A percentile compares a stretch with the other conserved stretches of the same genome.
Evolutionary conservation across 192 early-diverging fungal genomes (phyloP).

Genomic region (Coemansia sp.): DNA sequence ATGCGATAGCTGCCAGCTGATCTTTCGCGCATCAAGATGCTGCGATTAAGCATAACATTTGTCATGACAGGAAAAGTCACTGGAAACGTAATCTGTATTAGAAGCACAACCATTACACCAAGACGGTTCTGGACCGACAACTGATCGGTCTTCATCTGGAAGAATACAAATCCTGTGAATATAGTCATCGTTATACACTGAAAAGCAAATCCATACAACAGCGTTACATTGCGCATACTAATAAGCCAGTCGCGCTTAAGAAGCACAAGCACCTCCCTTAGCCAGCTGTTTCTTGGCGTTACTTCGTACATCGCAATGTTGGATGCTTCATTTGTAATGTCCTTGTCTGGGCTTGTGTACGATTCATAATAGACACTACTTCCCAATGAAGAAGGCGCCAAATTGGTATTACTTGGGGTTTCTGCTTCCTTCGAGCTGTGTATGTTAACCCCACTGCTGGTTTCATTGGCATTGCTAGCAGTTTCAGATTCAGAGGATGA

Average conservation of each 20-base stretch:
- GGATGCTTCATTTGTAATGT: conserved; percentile 32
- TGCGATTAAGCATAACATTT: conserved; percentile 37
- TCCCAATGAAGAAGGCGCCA: conserved; percentile 7
- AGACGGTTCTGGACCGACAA: conserved; percentile 52
- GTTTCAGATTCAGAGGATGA: not conserved
- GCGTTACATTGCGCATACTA: conserved; percentile 17
- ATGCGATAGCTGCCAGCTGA: no score
- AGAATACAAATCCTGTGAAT: conserved; percentile 50
- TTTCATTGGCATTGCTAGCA: no score
- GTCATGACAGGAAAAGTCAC: conserved; percentile 56
- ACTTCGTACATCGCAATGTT: conserved; percentile 22
- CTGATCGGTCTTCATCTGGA: conserved; percentile 13
- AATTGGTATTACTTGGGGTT: not conserved
- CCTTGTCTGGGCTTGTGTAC: not conserved
- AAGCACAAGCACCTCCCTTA: conserved; percentile 1
- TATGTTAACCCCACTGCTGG: no score
- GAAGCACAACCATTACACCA: conserved; percentile 37
- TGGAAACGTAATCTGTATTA: conserved; percentile 53
- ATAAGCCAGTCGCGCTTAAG: conserved; percentile 30
- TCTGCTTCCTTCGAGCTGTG: no score
- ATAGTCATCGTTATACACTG: conserved; percentile 36
- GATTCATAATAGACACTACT: no score
- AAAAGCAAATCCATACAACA: conserved; percentile 21
- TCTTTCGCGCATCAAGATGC: conserved; percentile 23
- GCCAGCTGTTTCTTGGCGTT: conserved; percentile 34